Base-by-base conservation (phyloP, 345 rosid species). In the Corchorus olitorius region DNA sequence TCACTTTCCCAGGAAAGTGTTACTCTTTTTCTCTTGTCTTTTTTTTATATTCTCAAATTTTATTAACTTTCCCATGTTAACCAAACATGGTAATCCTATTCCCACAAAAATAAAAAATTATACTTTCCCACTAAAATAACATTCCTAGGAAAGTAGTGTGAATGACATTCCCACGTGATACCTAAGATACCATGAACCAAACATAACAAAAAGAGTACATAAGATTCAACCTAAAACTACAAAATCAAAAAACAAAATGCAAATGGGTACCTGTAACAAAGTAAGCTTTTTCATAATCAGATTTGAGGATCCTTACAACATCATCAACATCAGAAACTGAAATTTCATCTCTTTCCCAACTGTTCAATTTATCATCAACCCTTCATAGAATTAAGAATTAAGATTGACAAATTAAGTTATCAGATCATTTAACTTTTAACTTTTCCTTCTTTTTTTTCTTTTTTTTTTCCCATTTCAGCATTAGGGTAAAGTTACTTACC, bases 221-320 rank as follows among this genome's bases (percentile, higher is more conserved):
- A 20, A 55, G 11, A 39, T 39, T 39, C 43, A 3, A 27, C 46
- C 67, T 14, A 4, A 53, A 53, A 69, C 14, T 8, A 19, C 7
- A 20, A 7, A 41, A 53, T 5, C 39, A 33, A 49, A 4, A 65
- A 39, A 7, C 12, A 11, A 34, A 64, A 14, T 20, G 17, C 37
- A 61, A 41, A 15, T 35, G 53, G 48, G 22, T 76, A 93, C 99
- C 98, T 65, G 95, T 91, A 65, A 94, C 92, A 84, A 94, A 94
- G 81, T 94, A 93, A 48, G 93, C 91, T 83, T 88, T 89, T 82
- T 83, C 89, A 70, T 86, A 94, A 82, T 94, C 98, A 64, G 81
- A 79, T 84, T 75, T 83, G 65, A 94, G 87, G 48, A 89, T 72
- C 65, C 7, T 64, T 70, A 94, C 65, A 56, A 93, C 86, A 77